Conservation (phyloP, 768 basidiomycete species). For the Neoboletus subvelutipes region DNA sequence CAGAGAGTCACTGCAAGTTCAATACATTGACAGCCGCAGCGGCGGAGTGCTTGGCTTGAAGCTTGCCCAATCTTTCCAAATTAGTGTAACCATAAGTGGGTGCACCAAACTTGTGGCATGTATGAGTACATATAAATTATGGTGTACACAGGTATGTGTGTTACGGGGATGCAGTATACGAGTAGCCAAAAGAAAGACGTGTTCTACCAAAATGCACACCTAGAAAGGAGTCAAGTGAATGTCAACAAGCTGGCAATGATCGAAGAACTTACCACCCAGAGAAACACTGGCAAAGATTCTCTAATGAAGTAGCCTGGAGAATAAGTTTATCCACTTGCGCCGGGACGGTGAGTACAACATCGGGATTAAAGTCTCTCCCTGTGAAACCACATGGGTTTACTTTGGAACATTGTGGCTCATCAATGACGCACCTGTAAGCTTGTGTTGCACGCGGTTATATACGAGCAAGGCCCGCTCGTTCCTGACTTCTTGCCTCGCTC, state of each 20-base stretch:
- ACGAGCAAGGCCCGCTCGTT: slow-evolving; percentile 90
- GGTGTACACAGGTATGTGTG: slow-evolving; percentile 12
- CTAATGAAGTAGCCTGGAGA: slow-evolving; percentile 86
- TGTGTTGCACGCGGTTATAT: slow-evolving; percentile 92
- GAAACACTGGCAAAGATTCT: slow-evolving; percentile 96
- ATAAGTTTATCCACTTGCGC: slow-evolving; percentile 93
- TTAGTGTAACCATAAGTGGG: background rate
- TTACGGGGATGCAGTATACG: slow-evolving; percentile 24
- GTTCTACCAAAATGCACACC: slow-evolving; percentile 76
- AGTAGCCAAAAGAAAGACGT: slow-evolving; percentile 2
- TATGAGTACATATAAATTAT: background rate
- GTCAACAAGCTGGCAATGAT: background rate
- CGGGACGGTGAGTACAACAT: slow-evolving; percentile 66
- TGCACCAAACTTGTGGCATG: background rate
- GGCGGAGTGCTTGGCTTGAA: background rate
- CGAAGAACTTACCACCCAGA: slow-evolving; percentile 70
- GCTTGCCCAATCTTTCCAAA: slow-evolving; percentile 11
- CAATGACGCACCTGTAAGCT: slow-evolving; percentile 72
- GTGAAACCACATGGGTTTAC: slow-evolving; percentile 2
- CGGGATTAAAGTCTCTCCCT: slow-evolving; percentile 95
- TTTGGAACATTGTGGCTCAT: background rate
- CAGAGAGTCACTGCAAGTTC: background rate
- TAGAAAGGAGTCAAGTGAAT: slow-evolving; percentile 19
- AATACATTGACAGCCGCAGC: background rate
- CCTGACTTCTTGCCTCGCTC: slow-evolving; percentile 77